Percentiles rank a stretch among this genome's conserved stretches.
phyloP scores from a whole-genome alignment of 1,284 basidiomycete species.

The Lignosus rhinocerotis region DNA sequence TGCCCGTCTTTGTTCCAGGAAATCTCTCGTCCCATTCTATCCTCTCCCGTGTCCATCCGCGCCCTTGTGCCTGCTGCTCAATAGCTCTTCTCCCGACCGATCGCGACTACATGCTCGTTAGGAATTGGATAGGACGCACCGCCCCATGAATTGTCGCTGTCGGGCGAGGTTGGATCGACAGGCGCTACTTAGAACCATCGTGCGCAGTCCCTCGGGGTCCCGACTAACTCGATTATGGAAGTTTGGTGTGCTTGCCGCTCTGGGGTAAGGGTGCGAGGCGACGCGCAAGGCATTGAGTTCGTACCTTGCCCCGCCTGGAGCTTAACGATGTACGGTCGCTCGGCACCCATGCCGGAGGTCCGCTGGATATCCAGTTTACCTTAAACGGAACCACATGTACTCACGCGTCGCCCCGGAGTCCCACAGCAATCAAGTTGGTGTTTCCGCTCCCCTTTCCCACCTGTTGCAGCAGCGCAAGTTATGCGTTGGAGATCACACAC shows the following conservation, averaged over 20 bases:
- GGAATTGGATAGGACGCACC: not conserved
- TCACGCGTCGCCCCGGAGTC: not conserved
- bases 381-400: not conserved
- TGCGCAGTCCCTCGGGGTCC: not conserved
- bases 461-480: not conserved
- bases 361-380: not conserved
- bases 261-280: not conserved
- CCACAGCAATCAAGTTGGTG: not conserved
- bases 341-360: not conserved
- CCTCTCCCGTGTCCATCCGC: not conserved
- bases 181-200: not conserved
- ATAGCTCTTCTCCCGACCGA: not conserved
- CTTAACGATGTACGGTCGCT: not conserved
- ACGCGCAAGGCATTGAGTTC: not conserved
- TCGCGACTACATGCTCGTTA: not conserved
- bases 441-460: not conserved
- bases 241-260: not conserved
- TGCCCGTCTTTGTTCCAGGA: not conserved
- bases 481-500: constrained; percentile 8
- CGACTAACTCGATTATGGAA: not conserved
- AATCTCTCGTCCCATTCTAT: not conserved
- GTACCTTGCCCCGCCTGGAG: not conserved
- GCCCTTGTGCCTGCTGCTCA: not conserved
- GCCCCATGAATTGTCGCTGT: not conserved
- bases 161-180: not conserved